Percentiles rank a stretch among this genome's conserved stretches.
Evolutionary conservation across 2,329 filamentous ascomycete species (phyloP).

Genomic region (Apiospora saccharicola): DNA sequence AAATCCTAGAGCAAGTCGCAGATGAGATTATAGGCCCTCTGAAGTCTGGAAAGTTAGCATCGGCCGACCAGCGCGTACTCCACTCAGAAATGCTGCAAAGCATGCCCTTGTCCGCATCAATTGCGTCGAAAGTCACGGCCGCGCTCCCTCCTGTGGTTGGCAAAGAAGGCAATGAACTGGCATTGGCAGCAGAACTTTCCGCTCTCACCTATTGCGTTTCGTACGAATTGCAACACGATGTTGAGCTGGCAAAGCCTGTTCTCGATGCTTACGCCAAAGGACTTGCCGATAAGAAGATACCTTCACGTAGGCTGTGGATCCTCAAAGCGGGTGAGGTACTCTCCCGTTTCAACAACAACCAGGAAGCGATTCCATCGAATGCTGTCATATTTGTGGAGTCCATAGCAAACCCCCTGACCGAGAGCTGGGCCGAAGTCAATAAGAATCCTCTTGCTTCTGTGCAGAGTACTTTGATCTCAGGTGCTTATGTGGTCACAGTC

Average conservation of each 20-base stretch:
- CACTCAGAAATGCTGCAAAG: constrained; percentile 82
- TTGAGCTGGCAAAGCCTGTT: constrained; percentile 70
- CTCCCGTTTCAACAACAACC: constrained; percentile 58
- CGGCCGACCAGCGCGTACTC: constrained; percentile 82
- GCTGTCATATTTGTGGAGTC: constrained; percentile 60
- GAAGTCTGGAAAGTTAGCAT: constrained; percentile 83
- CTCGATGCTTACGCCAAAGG: constrained; percentile 81
- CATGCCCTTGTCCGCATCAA: constrained; percentile 64
- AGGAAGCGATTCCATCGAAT: constrained; percentile 55
- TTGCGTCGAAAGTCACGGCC: constrained; percentile 71
- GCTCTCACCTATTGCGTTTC: constrained; percentile 72
- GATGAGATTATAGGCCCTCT: constrained; percentile 82
- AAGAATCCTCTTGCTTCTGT: constrained; percentile 80
- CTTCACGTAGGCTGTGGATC: constrained; percentile 81
- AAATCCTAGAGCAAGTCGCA: constrained; percentile 70
- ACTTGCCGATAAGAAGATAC: constrained; percentile 81
- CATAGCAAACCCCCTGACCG: constrained; percentile 63
- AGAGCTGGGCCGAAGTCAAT: constrained; percentile 79
- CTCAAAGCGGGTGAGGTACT: constrained; percentile 76
- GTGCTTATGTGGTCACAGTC: constrained; percentile 77
- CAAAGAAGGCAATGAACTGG: constrained; percentile 90
- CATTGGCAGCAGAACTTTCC: constrained; percentile 77
- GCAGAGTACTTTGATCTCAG: constrained; percentile 83
- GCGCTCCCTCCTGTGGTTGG: constrained; percentile 72
- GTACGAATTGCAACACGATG: constrained; percentile 66